phyloP scores from a whole-genome alignment of 2,329 filamentous ascomycete genomes.

The Colletotrichum acutatum region DNA sequence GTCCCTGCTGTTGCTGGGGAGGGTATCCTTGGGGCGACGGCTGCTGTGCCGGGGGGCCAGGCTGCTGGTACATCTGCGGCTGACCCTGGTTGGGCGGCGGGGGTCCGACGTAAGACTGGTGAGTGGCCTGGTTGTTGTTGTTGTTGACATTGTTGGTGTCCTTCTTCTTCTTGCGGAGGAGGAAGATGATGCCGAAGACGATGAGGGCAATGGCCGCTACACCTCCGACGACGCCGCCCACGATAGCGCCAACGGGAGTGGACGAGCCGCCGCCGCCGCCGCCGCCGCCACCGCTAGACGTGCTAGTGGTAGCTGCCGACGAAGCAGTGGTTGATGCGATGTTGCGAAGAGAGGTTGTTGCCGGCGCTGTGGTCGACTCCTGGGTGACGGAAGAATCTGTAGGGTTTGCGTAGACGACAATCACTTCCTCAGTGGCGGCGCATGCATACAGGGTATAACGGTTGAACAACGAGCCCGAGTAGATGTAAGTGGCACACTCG shows the following conservation, averaged over 20 bases:
- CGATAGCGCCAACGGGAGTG: slow-evolving; percentile 48
- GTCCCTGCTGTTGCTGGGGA: background rate
- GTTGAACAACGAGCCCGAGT: slow-evolving; percentile 33
- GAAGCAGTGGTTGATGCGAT: background rate
- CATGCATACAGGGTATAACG: slow-evolving; percentile 46
- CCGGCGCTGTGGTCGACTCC: background rate
- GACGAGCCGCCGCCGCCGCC: slow-evolving; percentile 47
- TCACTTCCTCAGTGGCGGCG: slow-evolving; percentile 37
- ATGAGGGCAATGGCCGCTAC: slow-evolving; percentile 44
- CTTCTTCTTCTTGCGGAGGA: slow-evolving; percentile 43
- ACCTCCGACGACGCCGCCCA: slow-evolving; percentile 52
- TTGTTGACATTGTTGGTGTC: background rate
- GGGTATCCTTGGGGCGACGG: slow-evolving; percentile 35
- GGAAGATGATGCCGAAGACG: slow-evolving; percentile 41
- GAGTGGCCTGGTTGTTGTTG: slow-evolving; percentile 10
- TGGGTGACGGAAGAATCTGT: slow-evolving; percentile 21
- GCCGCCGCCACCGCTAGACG: slow-evolving; percentile 49
- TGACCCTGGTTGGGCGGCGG: slow-evolving; percentile 16
- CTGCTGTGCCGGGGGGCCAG: slow-evolving; percentile 36
- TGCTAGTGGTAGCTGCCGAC: slow-evolving; percentile 34
- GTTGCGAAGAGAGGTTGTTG: background rate
- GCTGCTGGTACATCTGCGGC: slow-evolving; percentile 33
- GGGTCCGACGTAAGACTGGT: slow-evolving; percentile 9
- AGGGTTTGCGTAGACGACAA: slow-evolving; percentile 39
- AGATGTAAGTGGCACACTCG: slow-evolving; percentile 45